Conservation (phyloP, 2,329 filamentous ascomycete genomes). For the Trichoderma harzianum region DNA sequence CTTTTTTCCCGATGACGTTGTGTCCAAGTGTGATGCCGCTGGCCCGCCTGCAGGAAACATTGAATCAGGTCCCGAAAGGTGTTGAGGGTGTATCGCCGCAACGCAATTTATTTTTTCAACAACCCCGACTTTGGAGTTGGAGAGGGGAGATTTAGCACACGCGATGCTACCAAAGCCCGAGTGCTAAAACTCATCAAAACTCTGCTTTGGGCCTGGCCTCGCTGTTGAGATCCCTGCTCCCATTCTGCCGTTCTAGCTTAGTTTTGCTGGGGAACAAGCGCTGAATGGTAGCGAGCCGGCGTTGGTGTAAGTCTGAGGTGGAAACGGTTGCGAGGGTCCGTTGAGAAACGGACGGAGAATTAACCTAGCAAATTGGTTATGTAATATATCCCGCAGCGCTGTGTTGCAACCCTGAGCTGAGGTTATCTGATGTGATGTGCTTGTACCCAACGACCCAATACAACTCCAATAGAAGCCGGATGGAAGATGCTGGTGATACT, state of each 20-base stretch:
- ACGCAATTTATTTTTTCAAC: neutral
- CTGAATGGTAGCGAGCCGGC: neutral
- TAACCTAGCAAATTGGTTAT: neutral
- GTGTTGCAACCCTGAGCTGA: neutral
- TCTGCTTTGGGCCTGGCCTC: neutral
- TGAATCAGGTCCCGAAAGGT: slow-evolving; percentile 3
- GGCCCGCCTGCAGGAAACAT: neutral
- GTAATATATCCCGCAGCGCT: neutral
- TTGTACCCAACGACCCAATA: neutral
- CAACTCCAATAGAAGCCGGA: neutral
- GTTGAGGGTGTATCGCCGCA: slow-evolving; percentile 1
- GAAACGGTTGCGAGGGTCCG: neutral
- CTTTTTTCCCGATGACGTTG: neutral
- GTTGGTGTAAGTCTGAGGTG: neutral
- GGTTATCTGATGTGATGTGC: neutral
- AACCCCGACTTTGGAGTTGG: neutral
- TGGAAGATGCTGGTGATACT: neutral
- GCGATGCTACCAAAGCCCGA: neutral
- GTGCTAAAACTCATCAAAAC: neutral
- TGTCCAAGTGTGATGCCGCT: neutral
- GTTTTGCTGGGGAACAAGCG: neutral
- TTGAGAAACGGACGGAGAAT: neutral
- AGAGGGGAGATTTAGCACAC: neutral
- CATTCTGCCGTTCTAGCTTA: neutral
- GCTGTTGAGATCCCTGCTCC: neutral